Percentiles rank a stretch among this genome's conserved stretches.
Evolutionary conservation across 192 early-diverging fungal species (phyloP).

Genomic region (Coemansia sp.): DNA sequence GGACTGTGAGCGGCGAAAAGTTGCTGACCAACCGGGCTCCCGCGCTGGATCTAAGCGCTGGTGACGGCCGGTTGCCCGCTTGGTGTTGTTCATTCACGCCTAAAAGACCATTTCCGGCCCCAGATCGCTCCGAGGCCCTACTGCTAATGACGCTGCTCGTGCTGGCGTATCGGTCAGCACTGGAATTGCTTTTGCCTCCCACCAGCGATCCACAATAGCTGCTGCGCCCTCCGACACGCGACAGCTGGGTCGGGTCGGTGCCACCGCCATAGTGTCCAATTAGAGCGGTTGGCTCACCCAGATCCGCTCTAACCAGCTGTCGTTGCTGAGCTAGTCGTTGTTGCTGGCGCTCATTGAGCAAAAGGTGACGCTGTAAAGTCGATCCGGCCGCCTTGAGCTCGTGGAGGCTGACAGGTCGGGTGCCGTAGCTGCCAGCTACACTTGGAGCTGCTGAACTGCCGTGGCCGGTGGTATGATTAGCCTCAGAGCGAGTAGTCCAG

Average conservation of each 20-base stretch:
- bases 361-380: constrained; percentile 16
- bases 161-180: background rate
- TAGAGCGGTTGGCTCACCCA: background rate
- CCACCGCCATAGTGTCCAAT: constrained; percentile 4
- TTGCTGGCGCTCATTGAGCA: constrained; percentile 44
- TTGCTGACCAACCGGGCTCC: constrained; percentile 44
- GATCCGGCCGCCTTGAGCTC: constrained; percentile 21
- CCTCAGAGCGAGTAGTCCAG: constrained; percentile 44
- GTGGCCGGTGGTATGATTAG: constrained; percentile 7
- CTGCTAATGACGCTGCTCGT: background rate
- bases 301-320: constrained; percentile 17
- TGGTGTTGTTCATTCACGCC: background rate
- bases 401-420: constrained; percentile 26
- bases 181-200: constrained; percentile 9
- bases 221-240: constrained; percentile 1
- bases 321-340: constrained; percentile 40
- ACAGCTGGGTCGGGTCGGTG: background rate
- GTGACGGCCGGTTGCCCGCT: constrained; percentile 4
- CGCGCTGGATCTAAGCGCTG: constrained; percentile 16
- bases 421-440: constrained; percentile 25
- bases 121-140: background rate
- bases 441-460: constrained; percentile 19
- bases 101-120: background rate
- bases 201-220: constrained; percentile 14
- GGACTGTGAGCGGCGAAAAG: constrained; percentile 52